Evolutionary conservation across 768 basidiomycete genomes (phyloP), one percentile per base, ranked within the genome.

Genomic region (Boletus reticulatus): DNA sequence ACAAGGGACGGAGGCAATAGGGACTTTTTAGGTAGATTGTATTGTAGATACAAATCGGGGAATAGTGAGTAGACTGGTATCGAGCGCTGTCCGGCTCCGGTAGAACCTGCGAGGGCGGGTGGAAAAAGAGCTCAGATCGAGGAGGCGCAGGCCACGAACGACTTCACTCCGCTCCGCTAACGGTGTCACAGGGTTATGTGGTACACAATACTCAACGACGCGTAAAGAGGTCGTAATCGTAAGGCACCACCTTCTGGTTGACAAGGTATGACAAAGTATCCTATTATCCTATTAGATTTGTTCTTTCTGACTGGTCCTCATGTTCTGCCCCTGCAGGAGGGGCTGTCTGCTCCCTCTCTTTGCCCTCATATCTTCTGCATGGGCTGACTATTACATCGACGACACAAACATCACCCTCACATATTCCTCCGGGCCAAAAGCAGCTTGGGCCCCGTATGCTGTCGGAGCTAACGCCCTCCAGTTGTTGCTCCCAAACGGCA

Each of bases 361-460:
- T 12, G 41, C 50, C 27, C 29, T 61, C 7, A 14, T 56, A 19
- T 44, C 50, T 17, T 47, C 55, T 4, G 51, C 27, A 24, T 56
- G 37, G 34, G 65, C 62, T 14, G 60, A 66, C 39, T 66, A 67
- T 52, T 55, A 61, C 48, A 62, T 67, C 27, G 65, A 66, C 43
- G 66, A 66, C 43, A 67, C 66, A 10, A 64, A 64, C 43, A 48
- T 47, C 12, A 56, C 62, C 31, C 64, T 66, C 24, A 62, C 49
- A 2, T 66, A 66, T 27, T 47, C 66, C 43, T 60, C 62, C 29
- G 65, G 62, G 24, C 65, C 65, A 38, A 59, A 62, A 8, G 65
- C 58, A n/a, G 62, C 58, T 41, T 67, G 65, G 66, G 66, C 44
- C 29, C 58, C 62, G 6, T 67, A 48, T 45, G 58, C 60, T 11